phyloP scores from a whole-genome alignment of 108 stramenopile genomes.

The Poteriospumella lacustris region DNA sequence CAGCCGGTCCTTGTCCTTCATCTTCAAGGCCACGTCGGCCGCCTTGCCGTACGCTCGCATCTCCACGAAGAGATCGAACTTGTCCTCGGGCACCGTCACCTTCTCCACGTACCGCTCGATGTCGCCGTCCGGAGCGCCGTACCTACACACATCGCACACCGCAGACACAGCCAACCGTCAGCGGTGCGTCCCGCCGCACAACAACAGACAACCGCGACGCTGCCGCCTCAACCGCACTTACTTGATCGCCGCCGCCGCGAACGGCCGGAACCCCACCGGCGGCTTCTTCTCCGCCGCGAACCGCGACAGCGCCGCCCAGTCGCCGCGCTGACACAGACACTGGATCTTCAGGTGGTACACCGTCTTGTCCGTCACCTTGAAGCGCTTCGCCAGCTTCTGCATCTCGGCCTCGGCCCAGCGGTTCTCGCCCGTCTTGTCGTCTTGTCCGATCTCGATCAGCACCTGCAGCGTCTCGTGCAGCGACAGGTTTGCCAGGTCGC shows the following conservation, averaged over 20 bases:
- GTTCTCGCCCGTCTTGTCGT: background rate
- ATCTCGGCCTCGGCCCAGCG: conserved; percentile 48
- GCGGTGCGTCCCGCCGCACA: too few relatives aligned
- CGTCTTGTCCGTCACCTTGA: conserved; percentile 72
- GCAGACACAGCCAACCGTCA: too few relatives aligned
- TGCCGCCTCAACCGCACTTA: conserved; percentile 1
- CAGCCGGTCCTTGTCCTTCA: conserved; percentile 1
- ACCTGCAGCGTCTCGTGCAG: background rate
- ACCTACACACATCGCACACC: too few relatives aligned
- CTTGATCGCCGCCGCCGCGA: conserved; percentile 69
- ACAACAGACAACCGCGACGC: background rate
- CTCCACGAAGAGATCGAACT: conserved; percentile 4
- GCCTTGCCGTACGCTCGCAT: background rate
- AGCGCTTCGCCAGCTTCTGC: conserved; percentile 73
- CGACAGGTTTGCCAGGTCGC: background rate
- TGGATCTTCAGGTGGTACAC: conserved; percentile 73
- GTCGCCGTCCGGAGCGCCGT: background rate
- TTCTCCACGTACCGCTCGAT: conserved; percentile 19
- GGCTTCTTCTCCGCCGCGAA: conserved; percentile 68
- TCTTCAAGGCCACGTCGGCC: background rate
- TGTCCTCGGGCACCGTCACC: background rate
- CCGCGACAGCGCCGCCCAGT: conserved; percentile 63
- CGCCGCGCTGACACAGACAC: conserved; percentile 63
- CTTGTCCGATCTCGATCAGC: background rate
- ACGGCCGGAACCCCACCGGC: conserved; percentile 73